These are phyloP conservation scores for Emergomyces orientalis DNA, from an alignment of 2,329 filamentous ascomycete species.

Conservation along the genomic window DNA sequence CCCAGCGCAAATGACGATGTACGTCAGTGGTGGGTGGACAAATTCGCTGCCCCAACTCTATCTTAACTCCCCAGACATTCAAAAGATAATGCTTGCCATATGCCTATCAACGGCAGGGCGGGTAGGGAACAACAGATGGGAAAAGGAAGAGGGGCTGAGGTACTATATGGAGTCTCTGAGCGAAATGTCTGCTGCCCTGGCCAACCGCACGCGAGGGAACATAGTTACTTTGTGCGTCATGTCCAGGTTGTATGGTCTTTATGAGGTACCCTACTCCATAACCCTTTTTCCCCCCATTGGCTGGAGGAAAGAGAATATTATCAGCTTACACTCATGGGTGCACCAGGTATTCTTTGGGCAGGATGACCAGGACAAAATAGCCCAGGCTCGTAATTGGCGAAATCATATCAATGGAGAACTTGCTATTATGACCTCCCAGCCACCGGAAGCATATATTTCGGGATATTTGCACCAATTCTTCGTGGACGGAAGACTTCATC, in stretches of 20 bases:
- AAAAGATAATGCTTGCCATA: constrained; percentile 9
- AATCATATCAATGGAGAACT: constrained; percentile 9
- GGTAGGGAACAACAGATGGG: constrained; percentile 4
- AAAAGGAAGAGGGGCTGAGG: constrained; percentile 8
- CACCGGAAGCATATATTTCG: constrained; percentile 7
- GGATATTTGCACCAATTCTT: constrained; percentile 9
- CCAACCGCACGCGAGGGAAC: constrained; percentile 6
- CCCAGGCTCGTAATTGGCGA: constrained; percentile 10
- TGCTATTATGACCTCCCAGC: constrained; percentile 8
- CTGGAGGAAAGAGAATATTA: neutral
- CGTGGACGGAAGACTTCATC: constrained; percentile 10
- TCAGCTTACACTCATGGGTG: neutral
- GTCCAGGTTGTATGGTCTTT: constrained; percentile 9
- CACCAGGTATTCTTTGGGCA: constrained; percentile 8
- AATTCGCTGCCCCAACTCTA: constrained; percentile 8
- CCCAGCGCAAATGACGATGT: constrained; percentile 6
- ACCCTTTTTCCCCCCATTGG: neutral
- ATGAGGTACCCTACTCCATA: constrained; percentile 2
- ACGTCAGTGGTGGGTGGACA: constrained; percentile 9
- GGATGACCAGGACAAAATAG: constrained; percentile 8
- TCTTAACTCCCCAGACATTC: constrained; percentile 7
- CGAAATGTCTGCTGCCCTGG: constrained; percentile 7
- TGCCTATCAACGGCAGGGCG: constrained; percentile 8
- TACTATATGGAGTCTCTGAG: constrained; percentile 9
- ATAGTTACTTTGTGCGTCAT: constrained; percentile 8